phyloP scores from a whole-genome alignment of 345 rosid genomes.

The Heritiera littoralis region DNA sequence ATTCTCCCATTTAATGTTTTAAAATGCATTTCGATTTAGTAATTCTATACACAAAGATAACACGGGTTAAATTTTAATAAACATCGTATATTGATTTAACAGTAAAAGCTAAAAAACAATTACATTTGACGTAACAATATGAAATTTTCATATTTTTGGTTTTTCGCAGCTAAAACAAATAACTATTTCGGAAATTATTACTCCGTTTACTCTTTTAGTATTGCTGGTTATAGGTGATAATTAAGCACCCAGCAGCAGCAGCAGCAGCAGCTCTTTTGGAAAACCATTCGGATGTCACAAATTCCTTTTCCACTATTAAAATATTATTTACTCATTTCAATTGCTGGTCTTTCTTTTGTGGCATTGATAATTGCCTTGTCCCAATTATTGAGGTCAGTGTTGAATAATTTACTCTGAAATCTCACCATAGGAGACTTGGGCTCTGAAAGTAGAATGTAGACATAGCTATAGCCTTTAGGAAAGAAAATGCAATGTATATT shows the following conservation, averaged over 20 bases:
- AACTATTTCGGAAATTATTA: slow-evolving; percentile 38
- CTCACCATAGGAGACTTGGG: background rate
- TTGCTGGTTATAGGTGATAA: slow-evolving; percentile 13
- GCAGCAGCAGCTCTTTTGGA: slow-evolving; percentile 21
- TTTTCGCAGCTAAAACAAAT: background rate
- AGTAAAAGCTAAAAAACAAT: no score
- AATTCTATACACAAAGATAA: no score
- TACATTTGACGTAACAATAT: background rate
- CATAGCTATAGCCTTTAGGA: background rate
- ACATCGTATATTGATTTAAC: no score
- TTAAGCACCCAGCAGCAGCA: slow-evolving; percentile 20
- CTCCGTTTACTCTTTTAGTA: slow-evolving; percentile 25
- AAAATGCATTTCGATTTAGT: no score
- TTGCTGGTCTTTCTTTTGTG: slow-evolving; percentile 27
- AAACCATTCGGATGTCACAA: slow-evolving; percentile 20
- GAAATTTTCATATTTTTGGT: no score
- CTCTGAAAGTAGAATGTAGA: no score
- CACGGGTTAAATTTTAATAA: no score
- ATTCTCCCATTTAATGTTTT: slow-evolving; percentile 29
- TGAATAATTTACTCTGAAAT: slow-evolving; percentile 34
- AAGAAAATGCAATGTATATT: background rate
- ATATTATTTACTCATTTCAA: slow-evolving; percentile 4
- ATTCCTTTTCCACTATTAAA: background rate
- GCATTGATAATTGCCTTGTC: slow-evolving; percentile 44
- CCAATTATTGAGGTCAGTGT: slow-evolving; percentile 53